A percentile compares a stretch with the other conserved stretches of the same genome.
Evolutionary conservation across 2,329 filamentous ascomycete genomes (phyloP).

Genomic region (Coleophoma eucalyptorum): DNA sequence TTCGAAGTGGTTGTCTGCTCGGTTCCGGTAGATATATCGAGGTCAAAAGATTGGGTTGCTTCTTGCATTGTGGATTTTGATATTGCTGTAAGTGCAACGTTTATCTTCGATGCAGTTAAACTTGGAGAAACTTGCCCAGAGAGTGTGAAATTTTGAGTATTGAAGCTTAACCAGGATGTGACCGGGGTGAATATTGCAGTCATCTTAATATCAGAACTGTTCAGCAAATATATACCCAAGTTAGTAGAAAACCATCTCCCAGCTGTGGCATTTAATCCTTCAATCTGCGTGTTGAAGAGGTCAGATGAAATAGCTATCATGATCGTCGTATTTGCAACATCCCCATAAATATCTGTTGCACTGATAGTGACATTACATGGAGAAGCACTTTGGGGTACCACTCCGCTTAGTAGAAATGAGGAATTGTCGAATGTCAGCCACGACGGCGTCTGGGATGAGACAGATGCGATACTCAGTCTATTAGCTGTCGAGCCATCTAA

Average conservation of each 20-base stretch:
- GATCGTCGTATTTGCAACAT: conserved; percentile 55
- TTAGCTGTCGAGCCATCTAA: conserved; percentile 52
- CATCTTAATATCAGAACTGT: conserved; percentile 18
- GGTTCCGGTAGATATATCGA: conserved; percentile 8
- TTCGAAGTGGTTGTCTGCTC: neutral
- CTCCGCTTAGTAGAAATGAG: conserved; percentile 62
- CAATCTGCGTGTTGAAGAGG: conserved; percentile 17
- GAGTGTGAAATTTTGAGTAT: conserved; percentile 16
- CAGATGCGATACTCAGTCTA: conserved; percentile 44
- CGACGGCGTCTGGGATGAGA: conserved; percentile 51
- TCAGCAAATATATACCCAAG: conserved; percentile 16
- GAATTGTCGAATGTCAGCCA: conserved; percentile 67
- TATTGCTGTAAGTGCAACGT: conserved; percentile 17
- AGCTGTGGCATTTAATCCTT: conserved; percentile 18
- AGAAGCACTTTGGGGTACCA: conserved; percentile 51
- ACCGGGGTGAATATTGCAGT: conserved; percentile 10
- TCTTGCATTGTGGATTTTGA: conserved; percentile 12
- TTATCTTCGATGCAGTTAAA: conserved; percentile 8
- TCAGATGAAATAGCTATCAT: conserved; percentile 18
- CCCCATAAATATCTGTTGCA: conserved; percentile 54
- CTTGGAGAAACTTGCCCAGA: conserved; percentile 18
- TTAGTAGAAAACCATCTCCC: conserved; percentile 19
- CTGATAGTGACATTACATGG: conserved; percentile 60
- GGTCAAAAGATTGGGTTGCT: conserved; percentile 15
- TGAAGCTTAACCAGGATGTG: conserved; percentile 21